Conservation (phyloP, 805 yeast genomes). For the Martiniozyma abietophila region DNA sequence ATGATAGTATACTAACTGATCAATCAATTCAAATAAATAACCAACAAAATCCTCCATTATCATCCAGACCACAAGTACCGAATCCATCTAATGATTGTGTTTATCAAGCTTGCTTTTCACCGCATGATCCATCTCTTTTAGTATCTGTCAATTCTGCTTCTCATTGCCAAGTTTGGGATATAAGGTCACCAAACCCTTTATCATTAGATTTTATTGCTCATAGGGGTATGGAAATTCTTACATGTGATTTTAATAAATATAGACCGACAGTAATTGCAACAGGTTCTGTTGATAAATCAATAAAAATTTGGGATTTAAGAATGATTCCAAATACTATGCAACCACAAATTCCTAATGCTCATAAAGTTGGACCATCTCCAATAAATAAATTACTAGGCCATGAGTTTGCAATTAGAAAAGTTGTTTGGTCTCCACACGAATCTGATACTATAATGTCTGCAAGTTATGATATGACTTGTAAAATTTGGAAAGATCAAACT, state of each 20-base stretch:
- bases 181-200: constrained; percentile 55
- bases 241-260: constrained; percentile 89
- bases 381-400: constrained; percentile 76
- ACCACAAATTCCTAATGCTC: constrained; percentile 6
- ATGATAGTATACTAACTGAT: constrained; percentile 15
- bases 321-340: no score
- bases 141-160: constrained; percentile 70
- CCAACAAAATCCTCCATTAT: constrained; percentile 26
- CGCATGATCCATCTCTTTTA: constrained; percentile 66
- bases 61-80: constrained; percentile 25
- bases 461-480: constrained; percentile 87
- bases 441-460: constrained; percentile 62
- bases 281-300: constrained; percentile 83
- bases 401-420: constrained; percentile 76
- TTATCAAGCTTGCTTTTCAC: constrained; percentile 76
- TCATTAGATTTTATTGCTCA: constrained; percentile 60
- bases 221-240: constrained; percentile 68
- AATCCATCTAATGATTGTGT: constrained; percentile 46
- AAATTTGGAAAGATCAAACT: constrained; percentile 74
- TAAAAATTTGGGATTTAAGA: constrained; percentile 83
- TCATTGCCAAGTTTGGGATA: constrained; percentile 73
- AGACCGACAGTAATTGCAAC: constrained; percentile 71
- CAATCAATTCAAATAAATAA: constrained; percentile 7
- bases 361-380: constrained; percentile 51
- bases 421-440: constrained; percentile 85